Evolutionary conservation across 345 rosid species (phyloP).

Genomic region (Salix exigua): DNA sequence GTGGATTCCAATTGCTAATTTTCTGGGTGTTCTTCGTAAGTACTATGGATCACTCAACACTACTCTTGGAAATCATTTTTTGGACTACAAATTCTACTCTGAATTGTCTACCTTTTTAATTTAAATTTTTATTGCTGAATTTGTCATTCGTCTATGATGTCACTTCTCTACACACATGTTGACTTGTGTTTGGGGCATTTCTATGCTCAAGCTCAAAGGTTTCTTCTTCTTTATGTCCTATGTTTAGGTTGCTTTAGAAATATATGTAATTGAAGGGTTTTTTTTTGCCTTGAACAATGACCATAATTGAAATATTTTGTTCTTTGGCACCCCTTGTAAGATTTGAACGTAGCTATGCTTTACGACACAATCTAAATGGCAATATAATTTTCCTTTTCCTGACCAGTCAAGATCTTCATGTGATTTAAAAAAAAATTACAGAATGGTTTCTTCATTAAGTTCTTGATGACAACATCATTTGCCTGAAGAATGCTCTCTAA

Average conservation of each 20-base stretch:
- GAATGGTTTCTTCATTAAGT: neutral
- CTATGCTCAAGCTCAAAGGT: neutral
- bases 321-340: neutral
- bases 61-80: neutral
- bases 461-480: neutral
- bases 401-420: neutral
- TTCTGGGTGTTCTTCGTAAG: constrained; percentile 65
- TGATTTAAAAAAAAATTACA: neutral
- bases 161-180: neutral
- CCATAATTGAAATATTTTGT: neutral
- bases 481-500: neutral
- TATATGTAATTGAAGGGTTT: neutral
- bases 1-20: constrained; percentile 50
- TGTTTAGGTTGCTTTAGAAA: neutral
- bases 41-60: constrained; percentile 20
- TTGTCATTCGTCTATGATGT: neutral
- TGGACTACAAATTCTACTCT: constrained; percentile 3
- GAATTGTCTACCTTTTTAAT: neutral
- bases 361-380: neutral
- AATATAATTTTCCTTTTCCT: neutral
- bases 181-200: neutral
- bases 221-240: neutral
- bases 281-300: neutral
- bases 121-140: neutral
- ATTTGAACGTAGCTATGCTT: neutral